Conservation (phyloP, 1,284 basidiomycete genomes). For the Waitea zeae region DNA sequence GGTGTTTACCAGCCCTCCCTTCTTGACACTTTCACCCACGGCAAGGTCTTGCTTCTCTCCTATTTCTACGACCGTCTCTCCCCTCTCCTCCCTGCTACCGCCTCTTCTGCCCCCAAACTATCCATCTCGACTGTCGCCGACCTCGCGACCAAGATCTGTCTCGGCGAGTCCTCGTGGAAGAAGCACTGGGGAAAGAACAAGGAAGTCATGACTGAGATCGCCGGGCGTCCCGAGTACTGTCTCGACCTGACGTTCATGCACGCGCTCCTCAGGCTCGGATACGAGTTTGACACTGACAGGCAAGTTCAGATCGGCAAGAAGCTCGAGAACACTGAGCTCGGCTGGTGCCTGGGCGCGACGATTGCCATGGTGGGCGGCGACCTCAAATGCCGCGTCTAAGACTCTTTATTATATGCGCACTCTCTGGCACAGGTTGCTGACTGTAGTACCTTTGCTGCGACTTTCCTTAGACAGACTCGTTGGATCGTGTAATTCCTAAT, state of each 20-base stretch:
- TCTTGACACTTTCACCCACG: constrained; percentile 71
- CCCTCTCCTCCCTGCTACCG: constrained; percentile 45
- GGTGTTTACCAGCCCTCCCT: constrained; percentile 97
- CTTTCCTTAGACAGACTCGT: no score
- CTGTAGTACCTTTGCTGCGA: no score
- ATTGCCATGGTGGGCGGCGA: constrained; percentile 55
- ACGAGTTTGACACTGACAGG: constrained; percentile 59
- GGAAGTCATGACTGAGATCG: constrained; percentile 56
- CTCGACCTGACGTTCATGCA: constrained; percentile 95
- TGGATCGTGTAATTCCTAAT: no score
- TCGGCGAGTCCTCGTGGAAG: constrained; percentile 46
- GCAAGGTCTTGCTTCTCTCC: constrained; percentile 73
- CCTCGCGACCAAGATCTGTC: constrained; percentile 59
- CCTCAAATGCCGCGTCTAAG: constrained; percentile 27
- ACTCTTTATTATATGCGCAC: no score
- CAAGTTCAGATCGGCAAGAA: constrained; percentile 76
- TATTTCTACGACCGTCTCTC: constrained; percentile 94
- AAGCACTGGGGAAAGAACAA: constrained; percentile 31
- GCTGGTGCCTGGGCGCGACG: constrained; percentile 85
- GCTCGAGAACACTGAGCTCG: constrained; percentile 82
- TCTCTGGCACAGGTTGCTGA: no score
- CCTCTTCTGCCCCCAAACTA: constrained; percentile 18
- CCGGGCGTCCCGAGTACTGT: constrained; percentile 84
- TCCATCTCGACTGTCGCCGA: constrained; percentile 45
- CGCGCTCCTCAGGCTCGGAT: constrained; percentile 65